Evolutionary conservation across 2,329 filamentous ascomycete species (phyloP), one percentile per base, ranked within the genome.

Genomic region (Orbilia blumenaviensis): DNA sequence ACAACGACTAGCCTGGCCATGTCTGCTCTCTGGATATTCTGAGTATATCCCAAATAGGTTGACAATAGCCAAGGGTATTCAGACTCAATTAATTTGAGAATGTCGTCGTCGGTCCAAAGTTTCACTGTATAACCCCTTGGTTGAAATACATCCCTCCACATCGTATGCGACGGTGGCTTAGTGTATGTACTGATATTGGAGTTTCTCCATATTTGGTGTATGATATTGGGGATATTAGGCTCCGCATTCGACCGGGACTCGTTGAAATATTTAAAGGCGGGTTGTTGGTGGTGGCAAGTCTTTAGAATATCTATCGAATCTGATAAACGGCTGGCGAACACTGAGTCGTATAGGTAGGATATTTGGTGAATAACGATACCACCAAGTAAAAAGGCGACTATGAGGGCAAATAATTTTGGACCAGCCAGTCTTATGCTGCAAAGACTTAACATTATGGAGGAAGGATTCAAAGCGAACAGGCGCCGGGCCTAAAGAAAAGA

Each of bases 1-100:
- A 79, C 44, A n/a, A 79, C 54, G 3, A 78, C 58, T 32, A 79
- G 61, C 34, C 78, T 79, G 3, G 77, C 78, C 12, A 79, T 42
- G 46, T 79, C 78, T 25, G 78, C 77, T 44, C 78, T 77, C 48
- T 79, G 78, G 32, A 79, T 79, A 41, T 77, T 77, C 7, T 78
- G 73, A 16, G 77, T 66, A 18, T 79, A 79, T 10, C 14, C 46
- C 25, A 52, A 10, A 41, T 79, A 79, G 1, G 78, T 79, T 56
- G 78, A 42, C 32, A 79, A 34, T 10, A 79, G 50, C 78, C 76
- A 79, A 8, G 77, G 9, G 34, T 79, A 79, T n/a, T 76, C 67
- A 1, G 21, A 12, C 18, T 73, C 72, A 36, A 79, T 77, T 16
- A 79, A 69, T 21, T 66, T 4, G 16, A 77, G 48, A 29, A 79